Evolutionary conservation across 148 eudicot genomes (phyloP), one percentile per base, ranked within the genome.

Genomic region (Nepenthes mirabilis): DNA sequence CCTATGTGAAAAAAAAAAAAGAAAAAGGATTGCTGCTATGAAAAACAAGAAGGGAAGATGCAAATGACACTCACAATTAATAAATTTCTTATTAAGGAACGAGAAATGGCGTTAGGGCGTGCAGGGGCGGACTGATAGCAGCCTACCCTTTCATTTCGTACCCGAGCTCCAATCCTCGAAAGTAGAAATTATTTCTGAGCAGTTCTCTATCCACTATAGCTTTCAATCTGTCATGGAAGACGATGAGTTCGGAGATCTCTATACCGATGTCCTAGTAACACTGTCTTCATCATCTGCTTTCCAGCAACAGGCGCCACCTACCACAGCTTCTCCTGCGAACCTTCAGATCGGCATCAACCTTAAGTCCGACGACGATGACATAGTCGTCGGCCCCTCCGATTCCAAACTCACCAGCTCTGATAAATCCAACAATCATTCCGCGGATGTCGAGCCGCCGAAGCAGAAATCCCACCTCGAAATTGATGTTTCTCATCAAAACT

Each of bases 221-320:
- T 23, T 23, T 23, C 23, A 23, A 23, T 23, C 8, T 3, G 4
- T 40, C 0, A 40, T 40, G 45, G 52, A 49, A 11, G 97, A 90
- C 65, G 97, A 90, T 47, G 97, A 90, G 73, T 90, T 90, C 76
- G 97, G 97, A 57, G 97, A 90, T 80, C 90, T 90, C 40, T 90
- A 90, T 78, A 78, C 91, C 1, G 97, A 90, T 64, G 83, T 90
- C 37, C 79, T 86, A 37, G 76, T 35, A 9, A 70, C 82, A 54
- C 64, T 82, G 47, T 70, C 77, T 55, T 66, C 74, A 10, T 40
- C 83, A 6, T 14, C 81, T 2, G 37, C 72, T 34, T 56, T n/a
- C 6, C 62, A 14, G 14, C 37, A 5, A 61, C 57, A 8, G 33
- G 8, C 12, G 1, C 9, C 58, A 33, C 7, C 36, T 8, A 8